Base-by-base conservation (phyloP, 192 early-diverging fungal species). In the Rhizoclosmatium sp. region DNA sequence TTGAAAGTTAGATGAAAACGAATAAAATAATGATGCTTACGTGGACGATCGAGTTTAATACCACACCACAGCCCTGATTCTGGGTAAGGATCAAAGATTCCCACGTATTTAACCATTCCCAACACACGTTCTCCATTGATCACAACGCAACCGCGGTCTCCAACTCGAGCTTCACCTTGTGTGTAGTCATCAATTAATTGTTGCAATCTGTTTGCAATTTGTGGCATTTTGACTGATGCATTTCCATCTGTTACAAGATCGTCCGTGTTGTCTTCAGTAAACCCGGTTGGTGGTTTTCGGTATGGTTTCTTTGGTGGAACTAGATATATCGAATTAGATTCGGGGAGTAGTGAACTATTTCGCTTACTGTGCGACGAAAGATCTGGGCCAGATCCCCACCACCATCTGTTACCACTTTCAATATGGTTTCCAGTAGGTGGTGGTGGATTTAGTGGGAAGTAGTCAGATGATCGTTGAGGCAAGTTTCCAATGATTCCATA, bases 341-440 rank as follows among this genome's bases (percentile, higher is more conserved):
- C 4, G 31, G 14, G 40, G 14, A 40, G 16, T n/a, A 48, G 68
- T 54, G 51, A 54, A 54, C 51, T 7, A 54, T 54, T 12, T 54
- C 51, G 80, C 85, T 85, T 69, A 87, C 85, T 69, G 74, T 87
- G 85, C 12, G 73, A 69, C 5, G 81, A 77, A 41, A 83, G 62
- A 69, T 78, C 71, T 39, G 85, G 85, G 23, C 85, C 85, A 46
- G 69, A 70, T 46, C 83, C 85, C 85, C 85, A 87, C 85, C 85
- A 87, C 85, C 85, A 87, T 40, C 85, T 3, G 62, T 85, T 85
- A 23, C 85, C 85, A 66, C 85, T 87, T 51, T 87, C 85, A 31
- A 82, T 81, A 69, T 87, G 85, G 59, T 87, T 87, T 10, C 85
- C 85, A 59, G 85, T 87, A 19, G 85, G 81, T 2, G 83, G 83